Evolutionary conservation across 164 flowering plant species (phyloP).

Genomic region (Hamamelis virginiana): DNA sequence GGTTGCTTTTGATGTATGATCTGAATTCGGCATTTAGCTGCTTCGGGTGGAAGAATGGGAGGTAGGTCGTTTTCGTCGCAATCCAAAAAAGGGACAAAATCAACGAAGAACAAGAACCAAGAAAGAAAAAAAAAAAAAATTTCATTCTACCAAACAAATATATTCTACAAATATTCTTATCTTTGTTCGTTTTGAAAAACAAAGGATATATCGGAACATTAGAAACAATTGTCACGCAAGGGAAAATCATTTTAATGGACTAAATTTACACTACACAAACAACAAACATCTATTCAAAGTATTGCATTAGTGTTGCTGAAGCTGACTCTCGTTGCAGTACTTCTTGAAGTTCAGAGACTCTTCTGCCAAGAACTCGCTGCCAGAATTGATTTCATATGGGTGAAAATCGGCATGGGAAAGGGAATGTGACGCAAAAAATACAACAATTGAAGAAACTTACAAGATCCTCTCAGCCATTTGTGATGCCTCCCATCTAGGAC

Average conservation of each 20-base stretch:
- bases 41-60: no score
- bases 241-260: background rate
- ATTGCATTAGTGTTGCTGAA: slow-evolving; percentile 33
- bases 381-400: slow-evolving; percentile 10
- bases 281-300: background rate
- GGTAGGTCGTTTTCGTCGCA: no score
- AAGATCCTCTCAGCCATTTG: slow-evolving; percentile 77
- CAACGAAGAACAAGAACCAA: no score
- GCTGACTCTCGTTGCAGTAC: slow-evolving; percentile 63
- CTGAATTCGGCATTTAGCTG: no score
- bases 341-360: slow-evolving; percentile 81
- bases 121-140: no score
- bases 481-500: slow-evolving; percentile 89
- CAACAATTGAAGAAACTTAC: slow-evolving; percentile 42
- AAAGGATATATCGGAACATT: no score
- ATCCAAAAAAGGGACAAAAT: no score
- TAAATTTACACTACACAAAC: background rate
- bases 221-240: background rate
- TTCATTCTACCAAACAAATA: no score
- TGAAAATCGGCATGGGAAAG: background rate
- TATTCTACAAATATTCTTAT: no score
- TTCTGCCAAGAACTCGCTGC: slow-evolving; percentile 79
- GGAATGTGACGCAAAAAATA: background rate
- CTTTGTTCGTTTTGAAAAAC: no score
- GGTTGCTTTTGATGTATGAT: no score